Evolutionary conservation across 148 eudicot genomes (phyloP).

Genomic region (Chenopodium suecicum): DNA sequence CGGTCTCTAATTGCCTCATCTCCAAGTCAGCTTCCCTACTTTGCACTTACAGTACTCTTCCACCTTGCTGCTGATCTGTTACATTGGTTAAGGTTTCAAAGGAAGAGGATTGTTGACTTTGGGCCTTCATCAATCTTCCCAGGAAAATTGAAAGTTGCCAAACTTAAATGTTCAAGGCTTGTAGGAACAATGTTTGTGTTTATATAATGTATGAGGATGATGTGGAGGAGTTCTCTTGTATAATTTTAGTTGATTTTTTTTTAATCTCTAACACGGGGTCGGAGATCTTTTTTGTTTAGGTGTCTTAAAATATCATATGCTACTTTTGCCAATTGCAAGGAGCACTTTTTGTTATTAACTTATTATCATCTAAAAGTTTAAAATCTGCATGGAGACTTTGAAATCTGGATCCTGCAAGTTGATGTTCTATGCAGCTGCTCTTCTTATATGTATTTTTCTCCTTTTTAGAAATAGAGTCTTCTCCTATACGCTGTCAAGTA

Average conservation of each 20-base stretch:
- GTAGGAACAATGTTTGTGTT: too few species aligned
- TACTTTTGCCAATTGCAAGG: not conserved
- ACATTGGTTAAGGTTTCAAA: too few species aligned
- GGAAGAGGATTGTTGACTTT: too few species aligned
- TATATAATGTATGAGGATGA: too few species aligned
- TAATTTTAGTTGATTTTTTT: not conserved
- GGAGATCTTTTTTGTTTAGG: not conserved
- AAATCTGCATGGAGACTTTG: not conserved
- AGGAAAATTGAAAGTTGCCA: too few species aligned
- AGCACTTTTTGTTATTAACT: not conserved
- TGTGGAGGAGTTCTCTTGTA: not conserved
- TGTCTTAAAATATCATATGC: constrained; percentile 1
- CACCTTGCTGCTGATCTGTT: too few species aligned
- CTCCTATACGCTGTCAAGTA: constrained; percentile 80
- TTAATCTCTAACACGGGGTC: too few species aligned
- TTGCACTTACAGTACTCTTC: too few species aligned
- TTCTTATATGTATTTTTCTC: constrained; percentile 7
- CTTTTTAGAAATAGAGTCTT: constrained; percentile 71
- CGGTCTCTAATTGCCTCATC: too few species aligned
- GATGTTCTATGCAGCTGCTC: not conserved
- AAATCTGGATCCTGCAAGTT: not conserved
- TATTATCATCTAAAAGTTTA: not conserved
- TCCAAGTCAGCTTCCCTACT: too few species aligned
- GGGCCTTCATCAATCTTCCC: too few species aligned
- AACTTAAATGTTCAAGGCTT: too few species aligned